Base-by-base conservation (phyloP, 2,329 filamentous ascomycete species). In the Pyrenophora seminiperda region DNA sequence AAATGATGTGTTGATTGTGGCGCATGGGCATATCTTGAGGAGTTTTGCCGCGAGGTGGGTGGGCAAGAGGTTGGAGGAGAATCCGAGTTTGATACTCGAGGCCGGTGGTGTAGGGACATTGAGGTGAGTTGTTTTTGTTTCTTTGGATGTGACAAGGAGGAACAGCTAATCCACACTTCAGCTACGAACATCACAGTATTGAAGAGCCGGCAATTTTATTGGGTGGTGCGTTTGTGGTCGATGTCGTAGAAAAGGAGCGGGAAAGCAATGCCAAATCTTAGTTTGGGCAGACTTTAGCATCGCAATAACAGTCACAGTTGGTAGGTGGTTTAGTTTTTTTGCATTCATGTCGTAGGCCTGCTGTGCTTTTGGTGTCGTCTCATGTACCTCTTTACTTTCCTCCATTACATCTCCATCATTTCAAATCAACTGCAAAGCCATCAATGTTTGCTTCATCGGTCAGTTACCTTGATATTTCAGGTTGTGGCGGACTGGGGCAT, bases 31-130 rank as follows among this genome's bases (percentile, higher is more conserved):
- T 75, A 93, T 96, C 48, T 76, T 97, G 44, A 81, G 92, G 13
- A 90, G 90, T 0, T 91, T 97, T 71, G 91, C 92, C 5, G 90
- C 93, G 79, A 81, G 91, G 24, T 97, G 92, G 92, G 82, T 86
- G 0, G 84, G 85, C 0, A 88, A 88, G 76, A 79, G 83, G 10
- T 77, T 97, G 50, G 82, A 84, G 46, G 86, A 91, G 41, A 91
- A 88, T 6, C 88, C 90, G 31, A 83, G 86, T 5, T 85, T 97
- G 69, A 79, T 96, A 54, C 76, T 97, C n/a, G 92, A 97, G 71
- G 78, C 78, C 4, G 78, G 78, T 2, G 78, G 78, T 37, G 78
- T 81, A 32, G 78, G 78, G 6, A 81, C 77, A 29, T 54, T 81
- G 66, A 79, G 24, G 24, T 27, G 9, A 27, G 24, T 27, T 11